Conservation (phyloP, 257 asterid species). For the Nemophila menziesii region DNA sequence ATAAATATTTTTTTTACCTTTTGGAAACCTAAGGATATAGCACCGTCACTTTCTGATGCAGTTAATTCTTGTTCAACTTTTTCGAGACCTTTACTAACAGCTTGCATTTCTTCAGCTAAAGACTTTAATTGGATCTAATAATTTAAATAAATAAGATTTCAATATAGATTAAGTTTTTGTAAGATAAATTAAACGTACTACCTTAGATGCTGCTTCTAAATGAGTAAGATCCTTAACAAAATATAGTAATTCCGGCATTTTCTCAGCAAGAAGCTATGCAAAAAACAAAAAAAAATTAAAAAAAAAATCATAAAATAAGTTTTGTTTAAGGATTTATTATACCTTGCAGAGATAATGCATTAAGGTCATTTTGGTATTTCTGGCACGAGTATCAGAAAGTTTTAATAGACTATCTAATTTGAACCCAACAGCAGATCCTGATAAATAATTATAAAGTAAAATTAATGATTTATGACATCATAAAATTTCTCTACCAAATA, state of each 20-base stretch:
- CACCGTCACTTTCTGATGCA: constrained; percentile 84
- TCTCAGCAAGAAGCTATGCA: constrained; percentile 77
- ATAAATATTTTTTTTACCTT: constrained; percentile 38
- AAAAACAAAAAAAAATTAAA: constrained; percentile 6
- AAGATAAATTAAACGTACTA: constrained; percentile 18
- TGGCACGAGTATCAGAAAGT: constrained; percentile 97
- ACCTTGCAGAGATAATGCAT: constrained; percentile 99
- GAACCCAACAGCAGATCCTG: constrained; percentile 97
- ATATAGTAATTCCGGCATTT: constrained; percentile 84
- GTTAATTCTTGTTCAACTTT: constrained; percentile 89
- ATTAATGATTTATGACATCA: constrained; percentile 11
- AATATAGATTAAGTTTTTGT: constrained; percentile 5
- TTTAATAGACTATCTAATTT: constrained; percentile 97
- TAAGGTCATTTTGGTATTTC: constrained; percentile 91
- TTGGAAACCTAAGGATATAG: constrained; percentile 72
- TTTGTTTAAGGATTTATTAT: constrained; percentile 16
- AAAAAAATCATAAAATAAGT: no score
- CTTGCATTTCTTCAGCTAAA: constrained; percentile 99
- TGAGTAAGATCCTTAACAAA: constrained; percentile 78
- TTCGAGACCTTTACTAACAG: constrained; percentile 94
- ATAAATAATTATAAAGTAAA: constrained; percentile 10
- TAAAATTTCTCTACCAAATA: constrained; percentile 13
- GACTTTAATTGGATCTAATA: constrained; percentile 81
- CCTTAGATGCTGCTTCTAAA: constrained; percentile 97
- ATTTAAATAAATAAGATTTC: constrained; percentile 8